phyloP scores from a whole-genome alignment of 495 filamentous ascomycete genomes.

The Podospora pseudocomata region DNA sequence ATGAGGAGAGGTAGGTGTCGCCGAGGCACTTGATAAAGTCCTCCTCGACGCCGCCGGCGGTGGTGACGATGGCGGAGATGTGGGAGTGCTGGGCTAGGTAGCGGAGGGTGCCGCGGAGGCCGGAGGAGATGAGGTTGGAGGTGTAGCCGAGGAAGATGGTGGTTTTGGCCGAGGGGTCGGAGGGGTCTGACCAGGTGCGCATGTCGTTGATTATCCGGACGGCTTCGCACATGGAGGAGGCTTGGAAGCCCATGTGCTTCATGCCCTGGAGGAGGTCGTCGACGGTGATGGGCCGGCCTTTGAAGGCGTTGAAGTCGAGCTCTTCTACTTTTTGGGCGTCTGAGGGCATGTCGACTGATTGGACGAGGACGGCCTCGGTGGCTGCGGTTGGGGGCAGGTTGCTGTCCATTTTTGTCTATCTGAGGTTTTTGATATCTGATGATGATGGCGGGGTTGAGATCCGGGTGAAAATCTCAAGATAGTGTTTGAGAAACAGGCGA shows the following conservation, averaged over 20 bases:
- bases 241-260: constrained; percentile 88
- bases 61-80: constrained; percentile 88
- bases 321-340: constrained; percentile 71
- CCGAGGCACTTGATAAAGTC: constrained; percentile 97
- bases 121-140: constrained; percentile 93
- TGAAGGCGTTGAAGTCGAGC: constrained; percentile 82
- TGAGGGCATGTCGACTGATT: constrained; percentile 76
- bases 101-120: constrained; percentile 83
- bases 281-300: constrained; percentile 71
- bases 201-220: constrained; percentile 90
- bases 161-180: constrained; percentile 63
- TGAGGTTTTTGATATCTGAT: neutral
- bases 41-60: constrained; percentile 95
- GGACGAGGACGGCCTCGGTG: constrained; percentile 81
- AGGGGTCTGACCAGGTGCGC: constrained; percentile 70
- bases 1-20: constrained; percentile 86
- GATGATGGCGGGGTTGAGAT: no score
- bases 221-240: constrained; percentile 77
- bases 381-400: constrained; percentile 59
- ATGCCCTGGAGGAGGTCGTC: constrained; percentile 80
- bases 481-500: neutral
- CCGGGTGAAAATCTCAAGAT: neutral
- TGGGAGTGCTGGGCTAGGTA: constrained; percentile 90
- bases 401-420: constrained; percentile 23
- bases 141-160: constrained; percentile 98